phyloP scores from a whole-genome alignment of 2,329 filamentous ascomycete species.

The Phaeophleospora eucalypticola region DNA sequence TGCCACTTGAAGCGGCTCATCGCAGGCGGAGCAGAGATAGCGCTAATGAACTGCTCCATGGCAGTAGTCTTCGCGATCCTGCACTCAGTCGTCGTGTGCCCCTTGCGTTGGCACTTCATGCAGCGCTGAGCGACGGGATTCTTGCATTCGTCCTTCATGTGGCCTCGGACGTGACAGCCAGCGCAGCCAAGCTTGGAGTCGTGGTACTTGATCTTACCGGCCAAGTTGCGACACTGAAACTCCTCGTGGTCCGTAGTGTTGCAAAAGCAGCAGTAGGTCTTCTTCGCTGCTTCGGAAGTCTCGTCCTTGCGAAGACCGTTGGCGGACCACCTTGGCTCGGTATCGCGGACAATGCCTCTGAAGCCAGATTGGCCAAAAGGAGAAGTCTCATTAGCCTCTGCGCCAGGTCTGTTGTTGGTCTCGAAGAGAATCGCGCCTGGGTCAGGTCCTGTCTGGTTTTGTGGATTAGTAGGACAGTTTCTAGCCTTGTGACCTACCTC shows the following conservation, averaged over 20 bases:
- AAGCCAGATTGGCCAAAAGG: background rate
- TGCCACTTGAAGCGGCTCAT: background rate
- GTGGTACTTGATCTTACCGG: background rate
- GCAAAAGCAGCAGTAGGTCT: background rate
- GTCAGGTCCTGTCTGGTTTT: background rate
- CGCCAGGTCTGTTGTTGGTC: background rate
- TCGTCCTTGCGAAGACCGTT: background rate
- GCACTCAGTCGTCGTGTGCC: background rate
- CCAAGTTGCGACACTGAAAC: slow-evolving; percentile 1
- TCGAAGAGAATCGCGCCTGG: background rate
- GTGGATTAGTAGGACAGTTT: background rate
- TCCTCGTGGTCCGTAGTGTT: slow-evolving; percentile 2
- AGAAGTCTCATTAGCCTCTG: background rate
- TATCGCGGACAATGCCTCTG: background rate
- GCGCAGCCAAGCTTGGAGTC: slow-evolving; percentile 5
- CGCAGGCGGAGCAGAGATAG: background rate
- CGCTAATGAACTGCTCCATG: background rate
- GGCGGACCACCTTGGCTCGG: background rate
- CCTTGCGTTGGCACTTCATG: background rate
- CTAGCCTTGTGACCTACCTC: background rate
- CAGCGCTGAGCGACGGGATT: background rate
- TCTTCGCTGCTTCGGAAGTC: background rate
- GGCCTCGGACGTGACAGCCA: slow-evolving; percentile 8
- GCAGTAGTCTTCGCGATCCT: background rate
- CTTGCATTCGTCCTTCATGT: slow-evolving; percentile 2